phyloP scores from a whole-genome alignment of 371 early-diverging fungal genomes.

The Lichtheimia hyalospora region DNA sequence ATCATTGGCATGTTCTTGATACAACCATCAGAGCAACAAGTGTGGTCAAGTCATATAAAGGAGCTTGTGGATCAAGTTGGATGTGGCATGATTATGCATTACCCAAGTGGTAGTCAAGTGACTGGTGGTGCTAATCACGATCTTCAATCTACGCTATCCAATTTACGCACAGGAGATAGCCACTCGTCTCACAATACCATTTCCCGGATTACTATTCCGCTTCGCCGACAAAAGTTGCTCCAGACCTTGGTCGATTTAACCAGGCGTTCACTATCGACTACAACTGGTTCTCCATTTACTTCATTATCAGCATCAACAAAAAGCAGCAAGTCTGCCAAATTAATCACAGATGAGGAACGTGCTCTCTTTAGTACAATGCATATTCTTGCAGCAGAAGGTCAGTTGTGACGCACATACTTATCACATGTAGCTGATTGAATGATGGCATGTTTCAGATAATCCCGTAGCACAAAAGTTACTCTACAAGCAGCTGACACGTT shows the following conservation, averaged over 20 bases:
- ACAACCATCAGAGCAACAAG: neutral
- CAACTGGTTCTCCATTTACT: too few relatives aligned
- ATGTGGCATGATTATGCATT: neutral
- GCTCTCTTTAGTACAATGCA: conserved; percentile 29
- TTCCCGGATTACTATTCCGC: conserved; percentile 49
- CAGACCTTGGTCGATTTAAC: conserved; percentile 16
- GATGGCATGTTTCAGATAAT: conserved; percentile 26
- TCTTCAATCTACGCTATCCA: too few relatives aligned
- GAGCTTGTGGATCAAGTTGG: too few relatives aligned
- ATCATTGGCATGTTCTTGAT: conserved; percentile 32
- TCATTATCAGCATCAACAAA: too few relatives aligned
- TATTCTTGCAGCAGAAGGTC: conserved; percentile 49
- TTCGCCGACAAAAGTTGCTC: conserved; percentile 49
- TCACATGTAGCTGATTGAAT: neutral
- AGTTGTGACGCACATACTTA: too few relatives aligned
- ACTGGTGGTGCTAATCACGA: neutral
- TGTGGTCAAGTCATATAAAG: neutral
- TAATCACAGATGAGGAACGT: conserved; percentile 33
- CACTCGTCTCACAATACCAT: too few relatives aligned
- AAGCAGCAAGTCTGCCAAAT: too few relatives aligned
- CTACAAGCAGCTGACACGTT: conserved; percentile 37
- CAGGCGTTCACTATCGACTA: too few relatives aligned
- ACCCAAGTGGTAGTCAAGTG: neutral
- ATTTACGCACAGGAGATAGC: neutral
- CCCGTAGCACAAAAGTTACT: conserved; percentile 47